phyloP scores from a whole-genome alignment of 495 filamentous ascomycete genomes.

The Collariella sp. region DNA sequence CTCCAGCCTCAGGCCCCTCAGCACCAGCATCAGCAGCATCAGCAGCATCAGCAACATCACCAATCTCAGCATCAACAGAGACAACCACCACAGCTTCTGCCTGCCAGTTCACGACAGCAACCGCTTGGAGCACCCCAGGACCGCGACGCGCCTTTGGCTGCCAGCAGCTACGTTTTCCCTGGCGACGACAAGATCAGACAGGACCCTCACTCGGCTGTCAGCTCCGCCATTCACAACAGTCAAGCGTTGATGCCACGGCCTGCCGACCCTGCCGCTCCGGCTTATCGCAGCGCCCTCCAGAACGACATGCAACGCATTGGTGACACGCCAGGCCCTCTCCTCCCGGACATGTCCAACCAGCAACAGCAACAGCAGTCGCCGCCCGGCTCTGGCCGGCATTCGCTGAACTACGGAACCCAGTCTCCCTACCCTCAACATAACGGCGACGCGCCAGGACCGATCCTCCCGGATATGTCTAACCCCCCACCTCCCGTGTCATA shows the following conservation, averaged over 20 bases:
- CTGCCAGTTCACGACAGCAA: not conserved
- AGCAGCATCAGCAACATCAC: constrained; percentile 5
- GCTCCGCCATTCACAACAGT: constrained; percentile 2
- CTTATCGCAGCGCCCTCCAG: constrained; percentile 4
- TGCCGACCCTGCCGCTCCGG: not conserved
- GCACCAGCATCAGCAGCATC: not conserved
- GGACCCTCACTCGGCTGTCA: constrained; percentile 16
- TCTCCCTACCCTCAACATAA: too few relatives aligned
- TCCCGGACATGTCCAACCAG: constrained; percentile 41
- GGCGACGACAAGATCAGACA: constrained; percentile 15
- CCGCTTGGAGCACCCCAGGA: not conserved
- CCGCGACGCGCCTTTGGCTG: constrained; percentile 1
- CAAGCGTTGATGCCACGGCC: constrained; percentile 12
- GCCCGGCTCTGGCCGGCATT: constrained; percentile 38
- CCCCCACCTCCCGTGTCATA: too few relatives aligned
- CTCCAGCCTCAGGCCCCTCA: not conserved
- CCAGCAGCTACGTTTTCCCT: constrained; percentile 7
- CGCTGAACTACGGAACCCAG: too few relatives aligned
- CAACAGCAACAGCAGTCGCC: too few relatives aligned
- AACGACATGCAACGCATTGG: constrained; percentile 23
- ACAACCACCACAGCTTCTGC: not conserved
- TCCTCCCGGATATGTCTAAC: too few relatives aligned
- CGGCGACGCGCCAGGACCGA: too few relatives aligned
- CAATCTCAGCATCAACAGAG: constrained; percentile 7
- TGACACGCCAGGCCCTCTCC: constrained; percentile 15